Evolutionary conservation across 768 basidiomycete species (phyloP), one percentile per base, ranked within the genome.

Genomic region (Agaricus bisporus): DNA sequence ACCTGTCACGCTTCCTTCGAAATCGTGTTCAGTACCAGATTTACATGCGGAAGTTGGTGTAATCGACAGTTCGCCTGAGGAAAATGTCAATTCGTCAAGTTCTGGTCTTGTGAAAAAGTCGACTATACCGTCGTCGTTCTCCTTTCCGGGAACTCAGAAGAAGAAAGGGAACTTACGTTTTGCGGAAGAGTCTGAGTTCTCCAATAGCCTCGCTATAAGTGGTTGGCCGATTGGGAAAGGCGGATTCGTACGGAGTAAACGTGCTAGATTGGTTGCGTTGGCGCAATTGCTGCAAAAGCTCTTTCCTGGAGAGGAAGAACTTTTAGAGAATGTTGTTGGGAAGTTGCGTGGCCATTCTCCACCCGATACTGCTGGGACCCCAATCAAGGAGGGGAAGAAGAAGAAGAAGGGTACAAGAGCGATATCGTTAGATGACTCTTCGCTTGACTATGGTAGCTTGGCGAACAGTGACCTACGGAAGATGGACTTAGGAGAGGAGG

Each of bases 261-360:
- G 63, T 55, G 65, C 77, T 7, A 78, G 79, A 49, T 61, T 86
- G 32, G 73, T 82, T 12, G 66, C 74, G 51, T 72, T 86, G 7
- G 81, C 81, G 9, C 75, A 75, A 57, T 80, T 81, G 60, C 66
- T 86, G 47, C 73, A 78, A 43, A 69, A 76, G 56, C 68, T 76
- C 36, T 86, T 83, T 64, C 81, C 81, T 17, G 74, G 78, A 56
- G 79, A 86, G 54, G 58, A 47, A 38, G 60, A 61, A 42, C 60
- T 66, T 17, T 61, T 71, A 47, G 58, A 58, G 39, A 56, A 55
- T 42, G 59, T 69, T 45, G 59, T 68, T 57, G 42, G 52, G 20
- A 55, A 63, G 41, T 41, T 69, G 48, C 61, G 63, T 50, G 60
- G 48, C 14, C 44, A 15, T 15, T 47, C 61, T 22, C 15, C 12